phyloP scores from a whole-genome alignment of 2,329 filamentous ascomycete genomes.

The Colletotrichum tamarilloi region DNA sequence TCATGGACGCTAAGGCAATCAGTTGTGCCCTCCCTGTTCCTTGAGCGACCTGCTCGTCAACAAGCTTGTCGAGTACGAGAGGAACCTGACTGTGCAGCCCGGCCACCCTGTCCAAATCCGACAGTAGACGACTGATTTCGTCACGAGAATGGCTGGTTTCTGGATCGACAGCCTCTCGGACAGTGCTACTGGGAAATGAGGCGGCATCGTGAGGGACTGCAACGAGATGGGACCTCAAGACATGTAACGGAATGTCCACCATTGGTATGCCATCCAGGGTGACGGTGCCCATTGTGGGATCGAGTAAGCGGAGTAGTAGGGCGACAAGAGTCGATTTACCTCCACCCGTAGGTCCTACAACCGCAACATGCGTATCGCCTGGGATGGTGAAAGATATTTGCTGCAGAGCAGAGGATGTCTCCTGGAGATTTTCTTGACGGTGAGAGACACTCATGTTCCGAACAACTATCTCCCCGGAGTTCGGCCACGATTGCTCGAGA shows the following conservation, averaged over 20 bases:
- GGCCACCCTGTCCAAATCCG: background rate
- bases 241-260: background rate
- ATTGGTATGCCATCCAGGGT: background rate
- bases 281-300: background rate
- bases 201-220: background rate
- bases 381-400: background rate
- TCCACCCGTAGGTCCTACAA: background rate
- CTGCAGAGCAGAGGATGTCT: background rate
- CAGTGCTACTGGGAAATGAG: background rate
- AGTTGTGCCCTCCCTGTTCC: background rate
- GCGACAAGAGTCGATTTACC: conserved; percentile 3
- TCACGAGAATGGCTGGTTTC: background rate
- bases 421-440: background rate
- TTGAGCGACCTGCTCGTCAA: background rate
- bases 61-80: background rate
- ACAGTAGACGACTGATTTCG: background rate
- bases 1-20: background rate
- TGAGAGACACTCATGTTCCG: background rate
- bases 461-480: background rate
- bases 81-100: background rate
- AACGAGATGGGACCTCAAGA: background rate
- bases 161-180: background rate
- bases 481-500: background rate
- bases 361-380: background rate
- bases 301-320: background rate